Evolutionary conservation across 106 monocot species (phyloP).

Genomic region (Posidonia australis): DNA sequence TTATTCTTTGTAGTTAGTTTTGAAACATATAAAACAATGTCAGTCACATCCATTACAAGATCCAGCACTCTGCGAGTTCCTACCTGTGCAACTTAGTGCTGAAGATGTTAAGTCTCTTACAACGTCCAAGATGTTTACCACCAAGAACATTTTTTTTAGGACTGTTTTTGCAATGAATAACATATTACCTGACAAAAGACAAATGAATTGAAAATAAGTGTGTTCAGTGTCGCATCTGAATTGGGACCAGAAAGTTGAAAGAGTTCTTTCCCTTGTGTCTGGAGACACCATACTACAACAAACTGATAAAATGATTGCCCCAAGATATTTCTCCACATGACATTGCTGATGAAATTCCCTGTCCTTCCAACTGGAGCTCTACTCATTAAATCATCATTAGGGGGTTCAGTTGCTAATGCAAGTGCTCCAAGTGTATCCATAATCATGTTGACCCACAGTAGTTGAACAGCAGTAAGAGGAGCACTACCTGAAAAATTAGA

Average conservation of each 20-base stretch:
- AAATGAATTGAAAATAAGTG: conserved; percentile 93
- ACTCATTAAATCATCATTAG: conserved; percentile 74
- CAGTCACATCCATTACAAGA: too few relatives aligned
- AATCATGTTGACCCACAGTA: conserved; percentile 99
- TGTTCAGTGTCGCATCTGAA: conserved; percentile 61
- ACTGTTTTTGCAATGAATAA: background rate
- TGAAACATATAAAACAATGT: too few relatives aligned
- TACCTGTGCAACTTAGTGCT: too few relatives aligned
- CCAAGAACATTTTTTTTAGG: background rate
- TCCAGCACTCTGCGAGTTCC: too few relatives aligned
- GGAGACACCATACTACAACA: conserved; percentile 79
- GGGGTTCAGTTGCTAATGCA: conserved; percentile 92
- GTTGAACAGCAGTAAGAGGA: conserved; percentile 90
- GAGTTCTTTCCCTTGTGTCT: conserved; percentile 47
- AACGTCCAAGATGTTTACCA: background rate
- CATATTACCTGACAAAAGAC: conserved; percentile 79
- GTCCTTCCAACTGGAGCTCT: conserved; percentile 70
- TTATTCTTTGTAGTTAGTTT: too few relatives aligned
- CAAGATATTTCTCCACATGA: conserved; percentile 95
- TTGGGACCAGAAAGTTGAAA: conserved; percentile 53
- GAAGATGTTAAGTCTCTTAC: too few relatives aligned
- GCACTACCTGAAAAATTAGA: conserved; percentile 41
- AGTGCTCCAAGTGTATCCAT: conserved; percentile 98
- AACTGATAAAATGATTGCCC: conserved; percentile 90
- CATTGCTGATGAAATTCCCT: conserved; percentile 81